phyloP scores from a whole-genome alignment of 164 flowering plant genomes.

The Magnolia officinalis region DNA sequence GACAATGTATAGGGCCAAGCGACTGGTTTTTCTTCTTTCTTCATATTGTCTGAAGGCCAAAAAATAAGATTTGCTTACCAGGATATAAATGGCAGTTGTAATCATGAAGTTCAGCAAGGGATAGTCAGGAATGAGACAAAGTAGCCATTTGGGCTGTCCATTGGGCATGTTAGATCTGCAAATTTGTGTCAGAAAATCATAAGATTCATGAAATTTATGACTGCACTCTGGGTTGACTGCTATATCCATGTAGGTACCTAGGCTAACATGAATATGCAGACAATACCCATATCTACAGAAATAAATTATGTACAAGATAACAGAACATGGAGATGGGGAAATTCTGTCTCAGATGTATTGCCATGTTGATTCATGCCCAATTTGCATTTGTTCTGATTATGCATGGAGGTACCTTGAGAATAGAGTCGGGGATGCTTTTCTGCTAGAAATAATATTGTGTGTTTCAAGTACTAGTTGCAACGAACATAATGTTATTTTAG shows the following conservation, averaged over 20 bases:
- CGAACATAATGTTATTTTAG: no score
- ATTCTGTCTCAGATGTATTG: no score
- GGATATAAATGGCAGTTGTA: slow-evolving; percentile 71
- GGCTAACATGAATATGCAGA: not conserved
- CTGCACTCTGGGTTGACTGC: not conserved
- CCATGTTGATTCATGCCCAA: not conserved
- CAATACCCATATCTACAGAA: not conserved
- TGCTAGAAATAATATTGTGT: no score
- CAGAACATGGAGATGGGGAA: not conserved
- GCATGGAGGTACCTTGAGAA: not conserved
- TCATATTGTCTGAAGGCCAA: not conserved
- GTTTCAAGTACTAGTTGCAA: no score
- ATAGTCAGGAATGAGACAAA: slow-evolving; percentile 71
- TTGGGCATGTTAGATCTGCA: slow-evolving; percentile 78
- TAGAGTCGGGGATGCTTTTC: not conserved
- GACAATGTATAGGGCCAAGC: not conserved
- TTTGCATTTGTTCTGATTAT: not conserved
- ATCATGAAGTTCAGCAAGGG: slow-evolving; percentile 95
- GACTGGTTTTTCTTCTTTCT: not conserved
- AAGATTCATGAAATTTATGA: not conserved
- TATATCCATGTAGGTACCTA: not conserved
- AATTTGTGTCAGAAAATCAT: slow-evolving; percentile 10
- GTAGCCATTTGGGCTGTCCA: slow-evolving; percentile 98
- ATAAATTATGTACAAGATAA: not conserved
- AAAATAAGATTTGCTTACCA: slow-evolving; percentile 40